Evolutionary conservation across 2,329 filamentous ascomycete genomes (phyloP).

Genomic region (Fusarium solani-melongenae): DNA sequence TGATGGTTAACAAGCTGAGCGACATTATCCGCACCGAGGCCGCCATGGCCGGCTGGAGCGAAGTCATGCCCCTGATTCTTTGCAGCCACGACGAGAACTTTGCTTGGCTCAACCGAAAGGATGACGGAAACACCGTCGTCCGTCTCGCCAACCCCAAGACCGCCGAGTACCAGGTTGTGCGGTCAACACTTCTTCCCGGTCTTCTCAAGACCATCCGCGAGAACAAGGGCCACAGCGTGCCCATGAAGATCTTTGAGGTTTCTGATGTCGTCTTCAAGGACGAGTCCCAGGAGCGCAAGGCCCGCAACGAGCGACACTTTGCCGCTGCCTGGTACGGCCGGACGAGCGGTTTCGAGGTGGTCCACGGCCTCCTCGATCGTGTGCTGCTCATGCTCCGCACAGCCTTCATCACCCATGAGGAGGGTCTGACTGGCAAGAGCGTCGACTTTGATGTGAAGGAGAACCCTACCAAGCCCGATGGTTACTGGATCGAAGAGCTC

Average conservation of each 20-base stretch:
- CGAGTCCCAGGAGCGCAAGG: constrained; percentile 81
- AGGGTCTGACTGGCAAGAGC: constrained; percentile 67
- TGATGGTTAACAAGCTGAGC: constrained; percentile 92
- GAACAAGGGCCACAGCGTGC: constrained; percentile 89
- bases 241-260: constrained; percentile 93
- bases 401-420: constrained; percentile 81
- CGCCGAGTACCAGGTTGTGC: constrained; percentile 90
- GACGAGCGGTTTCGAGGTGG: constrained; percentile 92
- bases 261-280: constrained; percentile 95
- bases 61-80: constrained; percentile 95
- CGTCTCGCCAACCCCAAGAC: constrained; percentile 94
- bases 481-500: constrained; percentile 95
- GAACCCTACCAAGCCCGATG: constrained; percentile 69
- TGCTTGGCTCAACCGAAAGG: constrained; percentile 88
- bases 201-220: constrained; percentile 93
- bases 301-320: constrained; percentile 93
- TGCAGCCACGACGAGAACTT: constrained; percentile 99
- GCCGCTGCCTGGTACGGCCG: constrained; percentile 97
- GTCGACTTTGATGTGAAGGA: constrained; percentile 64
- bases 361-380: constrained; percentile 93
- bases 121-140: constrained; percentile 85
- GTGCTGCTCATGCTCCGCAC: constrained; percentile 92
- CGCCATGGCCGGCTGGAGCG: constrained; percentile 94
- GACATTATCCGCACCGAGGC: constrained; percentile 92
- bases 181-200: constrained; percentile 86